Conservation (phyloP, 352 stramenopile genomes). For the Globisporangium sylvaticum region DNA sequence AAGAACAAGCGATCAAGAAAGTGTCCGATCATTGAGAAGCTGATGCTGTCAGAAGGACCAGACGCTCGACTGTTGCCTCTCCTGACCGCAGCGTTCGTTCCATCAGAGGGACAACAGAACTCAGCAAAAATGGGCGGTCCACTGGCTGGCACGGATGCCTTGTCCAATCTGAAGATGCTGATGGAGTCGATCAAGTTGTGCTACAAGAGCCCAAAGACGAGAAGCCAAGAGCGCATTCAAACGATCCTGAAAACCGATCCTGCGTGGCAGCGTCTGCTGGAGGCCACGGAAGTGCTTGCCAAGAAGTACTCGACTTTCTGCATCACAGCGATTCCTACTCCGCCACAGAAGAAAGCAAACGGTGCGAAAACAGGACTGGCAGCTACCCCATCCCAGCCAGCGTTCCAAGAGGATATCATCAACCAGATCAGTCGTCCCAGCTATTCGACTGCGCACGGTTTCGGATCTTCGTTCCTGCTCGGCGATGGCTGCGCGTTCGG, state of each 20-base stretch:
- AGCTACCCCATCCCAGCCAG: conserved; percentile 42
- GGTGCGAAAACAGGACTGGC: conserved; percentile 9
- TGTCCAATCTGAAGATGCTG: conserved; percentile 80
- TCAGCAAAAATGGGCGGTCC: conserved; percentile 20
- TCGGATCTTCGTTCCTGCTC: conserved; percentile 82
- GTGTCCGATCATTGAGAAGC: conserved; percentile 72
- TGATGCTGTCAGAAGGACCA: conserved; percentile 48
- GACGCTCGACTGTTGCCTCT: conserved; percentile 58
- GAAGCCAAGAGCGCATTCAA: conserved; percentile 69
- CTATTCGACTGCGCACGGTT: conserved; percentile 77
- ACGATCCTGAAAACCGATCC: conserved; percentile 40
- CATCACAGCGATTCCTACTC: conserved; percentile 53
- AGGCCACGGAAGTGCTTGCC: conserved; percentile 45
- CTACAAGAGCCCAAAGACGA: conserved; percentile 68
- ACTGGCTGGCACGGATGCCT: conserved; percentile 56
- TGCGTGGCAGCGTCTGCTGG: conserved; percentile 53
- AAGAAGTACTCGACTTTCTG: conserved; percentile 43
- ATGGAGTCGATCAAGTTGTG: conserved; percentile 78
- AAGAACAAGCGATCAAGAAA: conserved; percentile 82
- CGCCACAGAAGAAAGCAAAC: conserved; percentile 24
- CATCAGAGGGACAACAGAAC: conserved; percentile 7
- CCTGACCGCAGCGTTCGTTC: conserved; percentile 51
- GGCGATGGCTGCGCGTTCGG: conserved; percentile 83
- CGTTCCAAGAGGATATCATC: conserved; percentile 87
- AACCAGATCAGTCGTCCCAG: conserved; percentile 84